Conservation (phyloP, 176 grass and related monocot species). For the Zoysia pacifica region DNA sequence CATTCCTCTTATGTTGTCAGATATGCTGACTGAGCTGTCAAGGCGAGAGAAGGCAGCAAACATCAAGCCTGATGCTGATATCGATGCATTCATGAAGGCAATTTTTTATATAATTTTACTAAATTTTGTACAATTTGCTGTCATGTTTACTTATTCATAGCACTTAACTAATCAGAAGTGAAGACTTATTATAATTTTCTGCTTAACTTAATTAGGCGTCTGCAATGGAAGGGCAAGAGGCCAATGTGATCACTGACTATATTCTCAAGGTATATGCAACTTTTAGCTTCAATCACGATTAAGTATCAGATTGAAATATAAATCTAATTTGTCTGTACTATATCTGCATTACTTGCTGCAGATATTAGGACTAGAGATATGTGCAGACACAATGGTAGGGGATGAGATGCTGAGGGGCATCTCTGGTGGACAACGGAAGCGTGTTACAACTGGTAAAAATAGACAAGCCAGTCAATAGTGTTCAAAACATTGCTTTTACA, state of each 20-base stretch:
- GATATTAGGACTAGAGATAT: conserved; percentile 86
- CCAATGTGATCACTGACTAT: conserved; percentile 78
- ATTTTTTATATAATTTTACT: neutral
- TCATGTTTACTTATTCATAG: conserved; percentile 16
- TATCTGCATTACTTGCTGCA: conserved; percentile 5
- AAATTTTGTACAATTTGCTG: conserved; percentile 1
- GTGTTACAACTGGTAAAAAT: conserved; percentile 59
- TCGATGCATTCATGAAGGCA: conserved; percentile 98
- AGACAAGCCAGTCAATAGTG: too few species aligned
- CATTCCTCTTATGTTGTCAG: conserved; percentile 42
- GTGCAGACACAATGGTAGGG: conserved; percentile 91
- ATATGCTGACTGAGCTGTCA: conserved; percentile 76
- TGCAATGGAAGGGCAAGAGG: conserved; percentile 59
- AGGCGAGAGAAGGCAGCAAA: conserved; percentile 91
- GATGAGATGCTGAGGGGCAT: conserved; percentile 88
- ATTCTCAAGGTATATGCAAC: conserved; percentile 69
- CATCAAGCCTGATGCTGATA: conserved; percentile 88
- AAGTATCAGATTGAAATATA: neutral
- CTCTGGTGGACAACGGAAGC: conserved; percentile 85
- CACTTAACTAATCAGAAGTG: neutral
- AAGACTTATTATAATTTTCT: conserved; percentile 14
- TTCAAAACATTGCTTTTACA: too few species aligned
- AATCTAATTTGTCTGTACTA: neutral
- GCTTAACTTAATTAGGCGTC: conserved; percentile 53
- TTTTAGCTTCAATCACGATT: neutral